phyloP scores from a whole-genome alignment of 371 early-diverging fungal species.

The Zancudomyces culisetae region DNA sequence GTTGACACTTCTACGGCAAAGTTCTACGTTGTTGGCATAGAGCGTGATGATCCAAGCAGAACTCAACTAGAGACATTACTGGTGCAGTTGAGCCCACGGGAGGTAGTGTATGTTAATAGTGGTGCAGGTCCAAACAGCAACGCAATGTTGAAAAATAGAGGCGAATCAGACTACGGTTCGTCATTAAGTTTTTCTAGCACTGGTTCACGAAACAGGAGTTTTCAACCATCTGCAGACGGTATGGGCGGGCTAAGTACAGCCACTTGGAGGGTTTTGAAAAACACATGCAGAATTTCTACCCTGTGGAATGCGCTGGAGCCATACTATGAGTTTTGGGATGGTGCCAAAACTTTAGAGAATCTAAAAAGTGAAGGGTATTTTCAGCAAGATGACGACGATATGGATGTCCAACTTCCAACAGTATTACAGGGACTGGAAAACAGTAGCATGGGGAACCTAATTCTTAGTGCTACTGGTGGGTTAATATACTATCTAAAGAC shows the following conservation, averaged over 20 bases:
- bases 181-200: neutral
- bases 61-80: constrained; percentile 83
- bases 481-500: constrained; percentile 54
- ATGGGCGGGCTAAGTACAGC: constrained; percentile 38
- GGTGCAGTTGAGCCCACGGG: constrained; percentile 74
- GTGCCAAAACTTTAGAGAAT: constrained; percentile 41
- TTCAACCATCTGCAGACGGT: constrained; percentile 22
- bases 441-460: constrained; percentile 8
- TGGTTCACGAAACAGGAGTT: neutral
- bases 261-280: constrained; percentile 56
- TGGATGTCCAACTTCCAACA: constrained; percentile 21
- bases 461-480: constrained; percentile 58
- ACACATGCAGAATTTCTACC: constrained; percentile 20
- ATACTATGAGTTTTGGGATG: constrained; percentile 72
- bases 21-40: constrained; percentile 49
- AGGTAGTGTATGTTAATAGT: constrained; percentile 42
- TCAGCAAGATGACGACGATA: constrained; percentile 11
- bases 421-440: constrained; percentile 15
- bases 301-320: constrained; percentile 41
- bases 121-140: constrained; percentile 14
- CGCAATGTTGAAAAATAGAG: constrained; percentile 1
- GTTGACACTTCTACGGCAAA: constrained; percentile 91
- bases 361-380: constrained; percentile 47
- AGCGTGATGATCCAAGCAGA: constrained; percentile 70
- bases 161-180: neutral